Conservation (phyloP, 495 filamentous ascomycete species). For the Rhypophila decipiens region DNA sequence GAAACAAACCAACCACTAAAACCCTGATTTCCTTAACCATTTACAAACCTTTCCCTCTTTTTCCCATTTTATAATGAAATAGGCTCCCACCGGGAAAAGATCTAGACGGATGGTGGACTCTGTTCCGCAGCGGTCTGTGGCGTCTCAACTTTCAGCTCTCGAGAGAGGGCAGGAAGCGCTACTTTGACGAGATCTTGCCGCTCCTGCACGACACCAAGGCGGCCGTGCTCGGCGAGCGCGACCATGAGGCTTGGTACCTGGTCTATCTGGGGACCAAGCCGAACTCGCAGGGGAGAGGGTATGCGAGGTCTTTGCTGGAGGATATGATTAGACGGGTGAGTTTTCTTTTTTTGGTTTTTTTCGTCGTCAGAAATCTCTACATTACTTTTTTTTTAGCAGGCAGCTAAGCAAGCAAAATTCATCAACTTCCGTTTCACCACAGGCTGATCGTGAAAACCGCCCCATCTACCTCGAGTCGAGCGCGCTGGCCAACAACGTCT, state of each 20-base stretch:
- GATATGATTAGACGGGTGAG: slow-evolving; percentile 56
- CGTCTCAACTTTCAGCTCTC: slow-evolving; percentile 64
- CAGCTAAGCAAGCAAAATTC: neutral
- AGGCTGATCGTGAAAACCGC: slow-evolving; percentile 60
- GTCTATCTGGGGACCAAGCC: slow-evolving; percentile 73
- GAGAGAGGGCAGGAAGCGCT: slow-evolving; percentile 60
- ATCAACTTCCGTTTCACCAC: neutral
- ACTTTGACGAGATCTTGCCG: slow-evolving; percentile 71
- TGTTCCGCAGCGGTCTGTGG: slow-evolving; percentile 67
- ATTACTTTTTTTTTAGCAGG: slow-evolving; percentile 1
- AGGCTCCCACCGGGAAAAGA: slow-evolving; percentile 74
- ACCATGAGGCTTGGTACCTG: slow-evolving; percentile 64
- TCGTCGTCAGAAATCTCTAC: neutral
- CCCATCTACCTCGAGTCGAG: slow-evolving; percentile 72
- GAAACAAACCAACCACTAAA: no score
- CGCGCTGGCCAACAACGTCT: slow-evolving; percentile 54
- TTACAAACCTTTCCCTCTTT: neutral
- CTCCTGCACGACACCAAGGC: slow-evolving; percentile 67
- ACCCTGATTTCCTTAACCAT: no score
- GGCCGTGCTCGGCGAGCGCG: slow-evolving; percentile 54
- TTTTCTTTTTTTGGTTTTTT: slow-evolving; percentile 10
- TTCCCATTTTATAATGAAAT: slow-evolving; percentile 1
- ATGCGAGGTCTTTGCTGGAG: slow-evolving; percentile 60
- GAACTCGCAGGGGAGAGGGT: slow-evolving; percentile 58
- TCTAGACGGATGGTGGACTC: slow-evolving; percentile 65